Base-by-base conservation (phyloP, 2,329 filamentous ascomycete genomes). In the Mollisiaceae sp. region DNA sequence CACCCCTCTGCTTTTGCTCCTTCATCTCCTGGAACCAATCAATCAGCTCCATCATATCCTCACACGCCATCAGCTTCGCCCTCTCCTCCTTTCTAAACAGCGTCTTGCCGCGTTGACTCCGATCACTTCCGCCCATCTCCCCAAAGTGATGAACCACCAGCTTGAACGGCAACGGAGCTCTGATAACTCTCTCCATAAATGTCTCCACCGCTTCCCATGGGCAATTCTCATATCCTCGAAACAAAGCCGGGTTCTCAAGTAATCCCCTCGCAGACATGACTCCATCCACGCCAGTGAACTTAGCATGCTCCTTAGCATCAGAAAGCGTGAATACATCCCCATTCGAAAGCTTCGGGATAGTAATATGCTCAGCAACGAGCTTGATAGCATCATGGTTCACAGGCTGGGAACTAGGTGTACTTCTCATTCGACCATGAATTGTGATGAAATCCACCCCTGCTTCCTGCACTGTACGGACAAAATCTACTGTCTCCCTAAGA, bases 241-340 rank as follows among this genome's bases (percentile, higher is more conserved):
- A 91, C 59, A 91, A 77, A 3, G 87, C 86, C 1, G 89, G 89
- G 76, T 91, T 91, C 70, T 86, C 81, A 50, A 91, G 82, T 2
- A 91, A 80, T 9, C 88, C 89, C 57, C 89, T 83, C 8, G 89
- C 89, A 22, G 89, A 87, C 89, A 92, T 91, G 63, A 91, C 84
- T 41, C 89, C 87, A 1, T 84, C 78, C 8, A 89, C 80, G 39
- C 83, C 79, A 5, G 72, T 71, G 18, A 54, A 35, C 3, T 60
- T 20, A 0, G 82, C 85, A 47, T 81, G 78, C 36, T 75, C 64
- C 2, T 66, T 52, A 0, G 67, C 70, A 61, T 70, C 64, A 0
- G 56, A 32, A 1, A 89, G 79, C 36, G 86, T 83, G 70, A 90
- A 91, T 22, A 90, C 84, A 70, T 91, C 89, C 18, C 89, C 89